Evolutionary conservation across 306 rosid species (phyloP).

Genomic region (Malus domestica): DNA sequence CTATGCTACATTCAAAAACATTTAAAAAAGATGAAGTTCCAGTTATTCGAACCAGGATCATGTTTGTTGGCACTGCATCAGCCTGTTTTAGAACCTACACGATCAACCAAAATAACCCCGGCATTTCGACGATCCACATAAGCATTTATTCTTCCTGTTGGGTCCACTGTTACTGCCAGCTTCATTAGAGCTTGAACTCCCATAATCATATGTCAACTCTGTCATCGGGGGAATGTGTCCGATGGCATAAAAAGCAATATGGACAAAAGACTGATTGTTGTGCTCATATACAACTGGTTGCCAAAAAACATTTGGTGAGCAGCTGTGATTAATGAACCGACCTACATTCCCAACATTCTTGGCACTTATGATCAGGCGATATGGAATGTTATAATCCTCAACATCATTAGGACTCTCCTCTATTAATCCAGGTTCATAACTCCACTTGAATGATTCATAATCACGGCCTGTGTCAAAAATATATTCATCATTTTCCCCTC

Average conservation of each 20-base stretch:
- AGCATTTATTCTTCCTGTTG: slow-evolving; percentile 42
- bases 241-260: slow-evolving; percentile 51
- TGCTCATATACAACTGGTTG: slow-evolving; percentile 51
- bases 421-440: slow-evolving; percentile 41
- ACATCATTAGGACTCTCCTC: slow-evolving; percentile 27
- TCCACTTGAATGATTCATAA: slow-evolving; percentile 47
- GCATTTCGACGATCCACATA: slow-evolving; percentile 50
- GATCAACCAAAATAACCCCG: slow-evolving; percentile 48
- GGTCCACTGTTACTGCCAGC: slow-evolving; percentile 11
- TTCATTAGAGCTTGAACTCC: slow-evolving; percentile 21
- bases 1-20: not conserved
- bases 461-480: slow-evolving; percentile 44
- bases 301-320: slow-evolving; percentile 69
- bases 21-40: slow-evolving; percentile 19
- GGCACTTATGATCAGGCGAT: slow-evolving; percentile 50
- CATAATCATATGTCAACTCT: slow-evolving; percentile 68
- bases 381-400: slow-evolving; percentile 38
- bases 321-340: slow-evolving; percentile 66
- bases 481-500: slow-evolving; percentile 39
- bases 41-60: slow-evolving; percentile 7
- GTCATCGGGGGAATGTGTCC: slow-evolving; percentile 59
- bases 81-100: slow-evolving; percentile 10
- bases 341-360: slow-evolving; percentile 52
- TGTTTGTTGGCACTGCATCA: slow-evolving; percentile 18
- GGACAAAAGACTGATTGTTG: slow-evolving; percentile 40